phyloP scores from a whole-genome alignment of 2,329 filamentous ascomycete species.

The Tolypocladium amazonense region DNA sequence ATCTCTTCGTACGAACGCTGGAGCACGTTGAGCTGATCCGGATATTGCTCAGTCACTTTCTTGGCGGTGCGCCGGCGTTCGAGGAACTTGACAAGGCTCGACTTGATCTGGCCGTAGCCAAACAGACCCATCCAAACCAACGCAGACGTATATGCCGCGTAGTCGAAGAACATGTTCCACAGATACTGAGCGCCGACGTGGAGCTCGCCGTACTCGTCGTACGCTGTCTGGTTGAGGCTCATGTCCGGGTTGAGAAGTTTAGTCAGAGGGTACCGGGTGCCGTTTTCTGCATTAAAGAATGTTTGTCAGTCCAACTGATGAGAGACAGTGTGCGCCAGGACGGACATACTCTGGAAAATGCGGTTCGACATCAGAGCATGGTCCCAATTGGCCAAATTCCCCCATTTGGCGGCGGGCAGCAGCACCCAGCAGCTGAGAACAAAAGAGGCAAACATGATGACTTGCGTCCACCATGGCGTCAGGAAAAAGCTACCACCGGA shows the following conservation, averaged over 20 bases:
- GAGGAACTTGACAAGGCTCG: constrained; percentile 31
- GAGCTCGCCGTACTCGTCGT: constrained; percentile 38
- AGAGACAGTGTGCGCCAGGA: not conserved
- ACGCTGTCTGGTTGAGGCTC: constrained; percentile 36
- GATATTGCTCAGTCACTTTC: constrained; percentile 43
- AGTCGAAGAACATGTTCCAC: constrained; percentile 51
- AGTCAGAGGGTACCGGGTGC: constrained; percentile 22
- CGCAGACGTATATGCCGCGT: constrained; percentile 46
- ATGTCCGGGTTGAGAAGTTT: constrained; percentile 21
- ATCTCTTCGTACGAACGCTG: constrained; percentile 47
- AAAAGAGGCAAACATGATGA: constrained; percentile 43
- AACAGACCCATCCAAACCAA: constrained; percentile 49
- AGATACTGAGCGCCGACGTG: constrained; percentile 47
- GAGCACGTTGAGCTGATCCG: constrained; percentile 48
- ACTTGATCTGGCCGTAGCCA: constrained; percentile 35
- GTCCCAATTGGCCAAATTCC: constrained; percentile 39
- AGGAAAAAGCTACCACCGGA: constrained; percentile 40
- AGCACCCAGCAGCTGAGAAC: constrained; percentile 47
- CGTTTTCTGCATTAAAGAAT: constrained; percentile 11
- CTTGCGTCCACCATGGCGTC: constrained; percentile 49
- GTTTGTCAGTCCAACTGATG: not conserved
- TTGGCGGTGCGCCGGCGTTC: constrained; percentile 18
- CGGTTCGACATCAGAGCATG: constrained; percentile 48
- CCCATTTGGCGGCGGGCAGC: constrained; percentile 48
- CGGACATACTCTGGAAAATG: constrained; percentile 27